Evolutionary conservation across 352 stramenopile species (phyloP).

Genomic region (Phytophthora agathidicida): DNA sequence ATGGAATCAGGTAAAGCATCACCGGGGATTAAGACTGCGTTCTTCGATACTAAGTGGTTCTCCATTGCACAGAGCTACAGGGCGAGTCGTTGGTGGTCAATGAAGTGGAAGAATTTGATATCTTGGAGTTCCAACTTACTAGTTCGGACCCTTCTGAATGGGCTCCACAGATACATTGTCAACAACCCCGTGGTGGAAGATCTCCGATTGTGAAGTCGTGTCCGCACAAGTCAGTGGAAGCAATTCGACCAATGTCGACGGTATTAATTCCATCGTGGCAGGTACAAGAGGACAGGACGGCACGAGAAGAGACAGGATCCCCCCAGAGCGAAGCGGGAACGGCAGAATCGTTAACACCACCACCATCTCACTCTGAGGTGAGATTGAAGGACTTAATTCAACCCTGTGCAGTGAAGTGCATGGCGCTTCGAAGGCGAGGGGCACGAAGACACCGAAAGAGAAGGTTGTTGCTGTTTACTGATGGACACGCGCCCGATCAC

Average conservation of each 20-base stretch:
- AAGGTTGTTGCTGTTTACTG: conserved; percentile 4
- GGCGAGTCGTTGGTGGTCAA: conserved; percentile 12
- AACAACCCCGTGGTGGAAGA: conserved; percentile 3
- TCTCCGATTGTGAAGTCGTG: not conserved
- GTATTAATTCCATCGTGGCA: conserved; percentile 8
- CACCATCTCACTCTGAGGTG: not conserved
- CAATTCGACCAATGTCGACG: conserved; percentile 16
- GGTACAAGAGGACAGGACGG: conserved; percentile 3
- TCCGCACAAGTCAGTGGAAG: conserved; percentile 7
- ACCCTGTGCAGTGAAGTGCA: not conserved
- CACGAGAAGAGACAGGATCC: not conserved
- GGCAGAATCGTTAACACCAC: not conserved
- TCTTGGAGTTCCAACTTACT: conserved; percentile 35
- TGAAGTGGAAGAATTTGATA: conserved; percentile 37
- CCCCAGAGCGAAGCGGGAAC: not conserved
- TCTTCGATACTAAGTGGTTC: conserved; percentile 4
- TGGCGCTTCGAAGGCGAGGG: conserved; percentile 1
- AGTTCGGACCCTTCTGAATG: not conserved
- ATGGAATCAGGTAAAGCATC: conserved; percentile 16
- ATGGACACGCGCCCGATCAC: conserved; percentile 6
- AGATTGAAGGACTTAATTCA: conserved; percentile 8
- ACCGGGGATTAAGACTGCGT: not conserved
- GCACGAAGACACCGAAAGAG: conserved; percentile 7
- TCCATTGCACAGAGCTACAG: conserved; percentile 20
- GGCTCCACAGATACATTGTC: not conserved